Base-by-base conservation (phyloP, 1,284 basidiomycete species). In the Ustilago sp. region DNA sequence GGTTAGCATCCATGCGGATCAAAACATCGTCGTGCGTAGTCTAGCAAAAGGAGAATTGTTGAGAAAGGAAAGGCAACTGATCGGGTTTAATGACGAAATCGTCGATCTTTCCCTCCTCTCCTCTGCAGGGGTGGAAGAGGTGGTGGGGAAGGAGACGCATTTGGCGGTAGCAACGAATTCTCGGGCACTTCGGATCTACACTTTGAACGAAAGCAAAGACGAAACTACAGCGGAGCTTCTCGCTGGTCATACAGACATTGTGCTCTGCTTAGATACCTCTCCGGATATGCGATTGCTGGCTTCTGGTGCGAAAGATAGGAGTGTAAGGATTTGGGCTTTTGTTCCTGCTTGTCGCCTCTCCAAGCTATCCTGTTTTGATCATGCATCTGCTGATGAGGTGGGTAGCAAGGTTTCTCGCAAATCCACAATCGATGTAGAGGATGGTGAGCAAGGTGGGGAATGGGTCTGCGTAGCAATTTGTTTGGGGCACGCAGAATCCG, bases 11-110 rank as follows among this genome's bases (percentile, higher is more conserved):
- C 95, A 98, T 84, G 94, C 94, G 34, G 96, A 99, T 86, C 96
- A 98, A 88, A 98, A 98, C 81, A 93, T 99, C 77, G 90, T 95
- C 54, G 94, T 94, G 86, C 91, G 75, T 5, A 61, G 58, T 9
- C 48, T 77, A 12, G 59, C 32, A n/a, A 13, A 32, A 87, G 95
- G 8, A 86, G 88, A 8, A 89, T 45, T 45, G 88, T 89, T n/a
- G 91, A 92, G n/a, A 19, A 75, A 76, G 31, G 59, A 69, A 13
- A 68, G 78, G 15, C 95, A 98, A 81, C 88, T 99, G 71, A 91
- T 99, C 72, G 97, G 97, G 0, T 99, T 93, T 89, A 98, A 99
- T 86, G 97, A 99, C 87, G 95, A 99, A 86, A 95, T 99, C 79
- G 93, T 98, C 57, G 96, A 98, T 82, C 89, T 99, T 67, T 70